Percentiles rank a stretch among this genome's conserved stretches.
Conservation (phyloP, 768 basidiomycete genomes). For the Podaxis pistillaris region DNA sequence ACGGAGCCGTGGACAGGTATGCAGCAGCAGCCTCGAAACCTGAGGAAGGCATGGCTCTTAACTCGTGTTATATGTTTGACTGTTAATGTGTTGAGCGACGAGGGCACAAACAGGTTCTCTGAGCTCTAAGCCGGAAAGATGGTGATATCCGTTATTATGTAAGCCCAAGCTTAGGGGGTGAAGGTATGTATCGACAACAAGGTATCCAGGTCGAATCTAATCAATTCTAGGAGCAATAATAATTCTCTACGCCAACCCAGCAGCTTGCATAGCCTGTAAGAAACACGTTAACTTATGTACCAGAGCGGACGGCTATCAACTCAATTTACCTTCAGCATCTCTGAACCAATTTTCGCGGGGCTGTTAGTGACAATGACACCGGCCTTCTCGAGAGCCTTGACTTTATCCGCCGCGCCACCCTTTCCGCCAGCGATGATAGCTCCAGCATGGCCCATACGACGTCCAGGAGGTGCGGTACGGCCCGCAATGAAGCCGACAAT, state of each 20-base stretch:
- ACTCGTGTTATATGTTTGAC: background rate
- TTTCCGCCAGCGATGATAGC: constrained; percentile 99
- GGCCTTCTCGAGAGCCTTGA: constrained; percentile 84
- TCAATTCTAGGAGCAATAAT: background rate
- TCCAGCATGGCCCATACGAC: constrained; percentile 98
- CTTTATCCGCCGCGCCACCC: constrained; percentile 95
- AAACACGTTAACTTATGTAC: background rate
- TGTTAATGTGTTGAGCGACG: background rate
- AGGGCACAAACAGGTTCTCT: background rate
- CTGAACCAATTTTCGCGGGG: constrained; percentile 89
- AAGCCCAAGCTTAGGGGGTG: background rate
- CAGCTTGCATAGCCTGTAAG: constrained; percentile 73
- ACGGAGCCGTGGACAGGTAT: constrained; percentile 58
- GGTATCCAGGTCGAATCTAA: constrained; percentile 23
- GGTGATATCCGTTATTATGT: constrained; percentile 11
- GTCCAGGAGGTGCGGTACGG: constrained; percentile 94
- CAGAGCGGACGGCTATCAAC: background rate
- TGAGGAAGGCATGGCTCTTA: constrained; percentile 28
- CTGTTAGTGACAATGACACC: constrained; percentile 93
- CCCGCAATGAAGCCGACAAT: constrained; percentile 99
- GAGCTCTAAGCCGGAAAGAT: background rate
- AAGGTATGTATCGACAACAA: background rate
- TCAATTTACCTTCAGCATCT: constrained; percentile 81
- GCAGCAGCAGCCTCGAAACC: constrained; percentile 59
- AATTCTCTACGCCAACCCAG: constrained; percentile 53